These are phyloP conservation scores for Diaporthe vexans DNA, from an alignment of 2,329 filamentous ascomycete genomes.

Conservation along the genomic window DNA sequence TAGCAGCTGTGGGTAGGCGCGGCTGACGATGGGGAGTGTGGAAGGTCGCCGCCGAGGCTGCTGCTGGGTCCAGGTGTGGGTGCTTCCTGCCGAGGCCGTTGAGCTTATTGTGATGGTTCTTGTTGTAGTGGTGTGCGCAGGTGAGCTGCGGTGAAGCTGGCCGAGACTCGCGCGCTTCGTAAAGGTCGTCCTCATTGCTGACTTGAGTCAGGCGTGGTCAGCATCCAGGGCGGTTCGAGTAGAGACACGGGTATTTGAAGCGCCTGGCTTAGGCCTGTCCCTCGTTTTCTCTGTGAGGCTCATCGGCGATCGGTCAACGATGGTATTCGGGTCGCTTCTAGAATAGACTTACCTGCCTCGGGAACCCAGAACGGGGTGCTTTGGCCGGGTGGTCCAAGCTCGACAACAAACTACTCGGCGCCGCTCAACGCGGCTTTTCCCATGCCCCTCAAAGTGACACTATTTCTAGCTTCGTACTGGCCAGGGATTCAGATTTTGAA, in stretches of 20 bases:
- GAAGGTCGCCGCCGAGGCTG: neutral
- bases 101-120: neutral
- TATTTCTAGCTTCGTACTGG: neutral
- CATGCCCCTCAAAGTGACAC: neutral
- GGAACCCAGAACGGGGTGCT: neutral
- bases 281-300: slow-evolving; percentile 14
- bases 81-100: neutral
- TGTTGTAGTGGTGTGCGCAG: neutral
- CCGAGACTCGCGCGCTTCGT: neutral
- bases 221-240: neutral
- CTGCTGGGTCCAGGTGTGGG: slow-evolving; percentile 15
- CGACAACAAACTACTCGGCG: neutral
- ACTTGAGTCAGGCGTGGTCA: neutral
- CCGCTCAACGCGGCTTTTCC: slow-evolving; percentile 4
- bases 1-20: slow-evolving; percentile 25
- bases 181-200: neutral
- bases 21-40: slow-evolving; percentile 2
- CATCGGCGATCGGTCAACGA: slow-evolving; percentile 2
- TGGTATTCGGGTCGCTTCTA: slow-evolving; percentile 28
- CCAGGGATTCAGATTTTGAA: neutral
- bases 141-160: slow-evolving; percentile 15
- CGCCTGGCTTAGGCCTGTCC: neutral
- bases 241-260: slow-evolving; percentile 10
- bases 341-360: slow-evolving; percentile 1
- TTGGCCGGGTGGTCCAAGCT: slow-evolving; percentile 23